Evolutionary conservation across 371 early-diverging fungal species (phyloP).

Genomic region (Thermomucor indicae-seudaticae): DNA sequence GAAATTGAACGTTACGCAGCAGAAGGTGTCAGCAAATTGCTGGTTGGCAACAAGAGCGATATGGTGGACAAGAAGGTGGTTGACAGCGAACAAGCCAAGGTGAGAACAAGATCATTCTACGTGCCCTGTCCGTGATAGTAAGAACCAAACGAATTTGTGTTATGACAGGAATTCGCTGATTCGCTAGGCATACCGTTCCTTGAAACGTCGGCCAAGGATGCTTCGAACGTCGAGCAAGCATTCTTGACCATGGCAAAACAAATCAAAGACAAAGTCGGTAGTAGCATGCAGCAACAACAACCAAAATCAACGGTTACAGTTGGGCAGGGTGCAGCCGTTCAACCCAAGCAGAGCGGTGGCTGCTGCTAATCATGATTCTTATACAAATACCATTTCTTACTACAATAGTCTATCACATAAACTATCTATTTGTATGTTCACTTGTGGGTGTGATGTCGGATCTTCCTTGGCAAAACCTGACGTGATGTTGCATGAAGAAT

Average conservation of each 20-base stretch:
- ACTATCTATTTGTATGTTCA: no score
- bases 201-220: slow-evolving; percentile 92
- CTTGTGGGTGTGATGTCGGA: no score
- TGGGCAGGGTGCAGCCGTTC: slow-evolving; percentile 48
- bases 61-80: slow-evolving; percentile 85
- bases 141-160: no score
- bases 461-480: no score
- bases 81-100: slow-evolving; percentile 67
- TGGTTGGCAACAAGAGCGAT: slow-evolving; percentile 99
- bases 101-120: slow-evolving; percentile 20
- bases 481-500: no score
- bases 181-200: slow-evolving; percentile 82
- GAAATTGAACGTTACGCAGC: slow-evolving; percentile 74
- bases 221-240: slow-evolving; percentile 92
- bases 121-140: no score
- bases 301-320: slow-evolving; percentile 47
- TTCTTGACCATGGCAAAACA: slow-evolving; percentile 94
- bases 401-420: no score
- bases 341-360: slow-evolving; percentile 45
- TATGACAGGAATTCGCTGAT: slow-evolving; percentile 74
- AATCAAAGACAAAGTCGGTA: slow-evolving; percentile 63
- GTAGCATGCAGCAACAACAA: slow-evolving; percentile 27
- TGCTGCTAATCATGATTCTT: slow-evolving; percentile 39
- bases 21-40: slow-evolving; percentile 82
- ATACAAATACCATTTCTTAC: neutral